Base-by-base conservation (phyloP, 768 basidiomycete genomes). In the Filobasidium floriforme region DNA sequence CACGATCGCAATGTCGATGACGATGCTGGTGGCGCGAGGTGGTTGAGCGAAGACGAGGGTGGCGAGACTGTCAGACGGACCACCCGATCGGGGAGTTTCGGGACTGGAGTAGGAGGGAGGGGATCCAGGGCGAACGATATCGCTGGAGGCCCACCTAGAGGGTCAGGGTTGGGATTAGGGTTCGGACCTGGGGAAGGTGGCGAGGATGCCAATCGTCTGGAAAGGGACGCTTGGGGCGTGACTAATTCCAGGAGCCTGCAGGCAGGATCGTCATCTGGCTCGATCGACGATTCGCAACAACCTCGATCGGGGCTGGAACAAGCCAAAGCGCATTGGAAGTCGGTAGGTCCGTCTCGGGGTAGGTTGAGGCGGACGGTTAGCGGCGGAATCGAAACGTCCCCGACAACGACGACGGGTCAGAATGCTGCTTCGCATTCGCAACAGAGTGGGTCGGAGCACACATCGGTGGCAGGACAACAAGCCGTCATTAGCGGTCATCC, bases 41-140 rank as follows among this genome's bases (percentile, higher is more conserved):
- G 76, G 76, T 65, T 77, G 40, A 74, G 73, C 14, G 76, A 76
- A 49, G 76, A 76, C 52, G 76, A 77, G 59, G 76, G 76, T 0
- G 52, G 28, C 5, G 51, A 66, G 22, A 66, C 65, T 22, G 51
- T 60, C 46, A 66, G 59, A 51, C 61, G 51, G 15, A 37, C 40
- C 14, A 43, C 15, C 41, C 66, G n/a, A 61, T 61, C 19, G 41
- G 57, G 1, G 59, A 66, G 26, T 62, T 68, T 41, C 67, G 70
- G 57, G 10, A 12, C 66, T 3, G 22, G 40, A 10, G 51, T 54
- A 7, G 43, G 12, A 11, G 22, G 49, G 1, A 49, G 24, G 37
- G 51, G 51, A 37, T 59, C 18, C 6, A 59, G 24, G 7, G 28
- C 55, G 24, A n/a, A 60, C 15, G 29, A 60, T 32, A 26, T 32